A percentile compares a stretch with the other conserved stretches of the same genome.
Conservation (phyloP, 2,329 filamentous ascomycete species). For the Fusarium luffae region DNA sequence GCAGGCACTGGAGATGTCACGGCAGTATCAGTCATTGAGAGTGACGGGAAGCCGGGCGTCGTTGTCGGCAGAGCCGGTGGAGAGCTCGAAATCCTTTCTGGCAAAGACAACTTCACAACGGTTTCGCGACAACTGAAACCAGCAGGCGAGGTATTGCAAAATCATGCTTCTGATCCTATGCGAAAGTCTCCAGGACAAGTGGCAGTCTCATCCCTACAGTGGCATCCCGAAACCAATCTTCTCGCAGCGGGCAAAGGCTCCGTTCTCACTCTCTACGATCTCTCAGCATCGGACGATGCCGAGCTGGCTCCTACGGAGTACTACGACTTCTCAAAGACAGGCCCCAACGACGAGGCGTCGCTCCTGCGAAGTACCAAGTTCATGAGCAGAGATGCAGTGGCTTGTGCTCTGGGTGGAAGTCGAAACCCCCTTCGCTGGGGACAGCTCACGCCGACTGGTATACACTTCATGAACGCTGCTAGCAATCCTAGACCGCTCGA, state of each 20-base stretch:
- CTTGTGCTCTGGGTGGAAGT: slow-evolving; percentile 57
- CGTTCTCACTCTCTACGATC: slow-evolving; percentile 46
- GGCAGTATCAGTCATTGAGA: slow-evolving; percentile 57
- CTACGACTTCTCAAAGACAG: slow-evolving; percentile 43
- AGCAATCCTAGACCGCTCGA: slow-evolving; percentile 45
- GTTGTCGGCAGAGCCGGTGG: slow-evolving; percentile 64
- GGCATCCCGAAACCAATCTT: slow-evolving; percentile 46
- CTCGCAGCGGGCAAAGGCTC: slow-evolving; percentile 50
- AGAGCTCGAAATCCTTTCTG: slow-evolving; percentile 58
- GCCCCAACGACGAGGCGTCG: slow-evolving; percentile 36
- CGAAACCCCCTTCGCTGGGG: slow-evolving; percentile 58
- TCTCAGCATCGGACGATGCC: slow-evolving; percentile 26
- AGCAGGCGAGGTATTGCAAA: slow-evolving; percentile 10
- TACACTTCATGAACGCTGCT: slow-evolving; percentile 52
- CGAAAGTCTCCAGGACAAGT: slow-evolving; percentile 47
- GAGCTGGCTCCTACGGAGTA: slow-evolving; percentile 37
- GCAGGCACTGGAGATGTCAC: slow-evolving; percentile 63
- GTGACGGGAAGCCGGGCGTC: slow-evolving; percentile 48
- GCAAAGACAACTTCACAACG: slow-evolving; percentile 47
- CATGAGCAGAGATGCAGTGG: slow-evolving; percentile 58
- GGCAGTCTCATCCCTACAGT: slow-evolving; percentile 51
- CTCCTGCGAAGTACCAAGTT: slow-evolving; percentile 55
- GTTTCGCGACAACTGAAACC: slow-evolving; percentile 41
- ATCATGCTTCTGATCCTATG: slow-evolving; percentile 27
- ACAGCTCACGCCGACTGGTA: slow-evolving; percentile 58